phyloP scores from a whole-genome alignment of 305 asterid species.

The Fraxinus ornus region DNA sequence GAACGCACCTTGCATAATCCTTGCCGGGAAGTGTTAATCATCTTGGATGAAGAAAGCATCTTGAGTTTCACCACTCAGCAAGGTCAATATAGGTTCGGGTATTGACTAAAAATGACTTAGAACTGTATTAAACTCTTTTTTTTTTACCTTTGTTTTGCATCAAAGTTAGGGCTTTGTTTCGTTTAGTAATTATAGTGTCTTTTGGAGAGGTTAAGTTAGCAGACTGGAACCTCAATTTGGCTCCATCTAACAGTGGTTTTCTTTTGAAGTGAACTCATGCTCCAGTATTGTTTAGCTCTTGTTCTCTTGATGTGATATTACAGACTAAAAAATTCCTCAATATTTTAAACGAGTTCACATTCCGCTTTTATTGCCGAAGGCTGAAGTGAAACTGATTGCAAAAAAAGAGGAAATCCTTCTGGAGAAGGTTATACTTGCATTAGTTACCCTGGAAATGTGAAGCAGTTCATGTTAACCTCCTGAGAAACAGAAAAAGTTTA shows the following conservation, averaged over 20 bases:
- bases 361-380: background rate
- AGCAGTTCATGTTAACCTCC: background rate
- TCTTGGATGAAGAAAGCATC: conserved; percentile 18
- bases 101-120: conserved; percentile 67
- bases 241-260: conserved; percentile 16
- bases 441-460: background rate
- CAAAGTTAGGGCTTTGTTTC: background rate
- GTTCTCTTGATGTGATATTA: background rate
- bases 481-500: background rate
- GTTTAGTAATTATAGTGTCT: conserved; percentile 11
- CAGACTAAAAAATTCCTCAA: background rate
- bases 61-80: conserved; percentile 37
- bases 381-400: background rate
- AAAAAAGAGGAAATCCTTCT: background rate
- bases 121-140: conserved; percentile 10
- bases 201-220: conserved; percentile 14
- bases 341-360: background rate
- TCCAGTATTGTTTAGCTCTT: background rate
- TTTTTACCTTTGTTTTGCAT: conserved; percentile 9
- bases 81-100: conserved; percentile 81
- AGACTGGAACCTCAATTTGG: conserved; percentile 15
- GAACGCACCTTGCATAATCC: conserved; percentile 82
- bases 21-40: conserved; percentile 38
- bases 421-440: background rate
- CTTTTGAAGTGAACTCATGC: background rate